A percentile compares a stretch with the other conserved stretches of the same genome.
Evolutionary conservation across 1,284 basidiomycete genomes (phyloP).

Genomic region (Melampsora occidentalis): DNA sequence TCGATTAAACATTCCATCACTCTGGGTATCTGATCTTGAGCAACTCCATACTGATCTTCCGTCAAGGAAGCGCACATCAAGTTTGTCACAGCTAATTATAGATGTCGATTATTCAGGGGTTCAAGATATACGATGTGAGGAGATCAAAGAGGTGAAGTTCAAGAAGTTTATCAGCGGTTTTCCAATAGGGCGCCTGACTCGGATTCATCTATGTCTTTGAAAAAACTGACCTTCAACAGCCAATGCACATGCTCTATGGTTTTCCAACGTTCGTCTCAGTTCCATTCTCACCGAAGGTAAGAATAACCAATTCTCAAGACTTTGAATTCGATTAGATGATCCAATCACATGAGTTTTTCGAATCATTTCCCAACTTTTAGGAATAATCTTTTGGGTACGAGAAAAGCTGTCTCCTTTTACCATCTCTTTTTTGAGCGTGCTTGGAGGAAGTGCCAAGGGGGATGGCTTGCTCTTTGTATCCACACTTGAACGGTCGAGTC

Average conservation of each 20-base stretch:
- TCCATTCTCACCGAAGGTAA: slow-evolving; percentile 18
- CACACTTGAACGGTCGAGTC: neutral
- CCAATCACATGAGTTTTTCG: neutral
- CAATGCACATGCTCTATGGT: slow-evolving; percentile 15
- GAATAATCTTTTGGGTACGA: slow-evolving; percentile 20
- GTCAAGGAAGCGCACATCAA: slow-evolving; percentile 69
- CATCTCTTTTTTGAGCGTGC: neutral
- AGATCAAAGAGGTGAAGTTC: neutral
- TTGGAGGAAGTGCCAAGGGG: neutral
- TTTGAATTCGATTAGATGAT: neutral
- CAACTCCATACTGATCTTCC: slow-evolving; percentile 75
- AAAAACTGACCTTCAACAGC: slow-evolving; percentile 30
- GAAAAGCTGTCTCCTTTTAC: neutral
- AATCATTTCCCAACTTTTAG: slow-evolving; percentile 19
- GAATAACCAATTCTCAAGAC: slow-evolving; percentile 33
- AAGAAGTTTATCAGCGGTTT: neutral
- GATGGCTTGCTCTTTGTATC: neutral
- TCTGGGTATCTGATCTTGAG: slow-evolving; percentile 75
- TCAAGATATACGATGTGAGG: neutral
- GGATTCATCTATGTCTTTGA: neutral
- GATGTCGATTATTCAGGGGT: neutral
- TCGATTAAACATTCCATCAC: slow-evolving; percentile 70
- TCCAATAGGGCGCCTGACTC: neutral
- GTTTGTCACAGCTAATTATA: slow-evolving; percentile 63
- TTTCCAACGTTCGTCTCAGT: slow-evolving; percentile 5